Evolutionary conservation across 495 filamentous ascomycete genomes (phyloP).

Genomic region (Podospora pseudocomata): DNA sequence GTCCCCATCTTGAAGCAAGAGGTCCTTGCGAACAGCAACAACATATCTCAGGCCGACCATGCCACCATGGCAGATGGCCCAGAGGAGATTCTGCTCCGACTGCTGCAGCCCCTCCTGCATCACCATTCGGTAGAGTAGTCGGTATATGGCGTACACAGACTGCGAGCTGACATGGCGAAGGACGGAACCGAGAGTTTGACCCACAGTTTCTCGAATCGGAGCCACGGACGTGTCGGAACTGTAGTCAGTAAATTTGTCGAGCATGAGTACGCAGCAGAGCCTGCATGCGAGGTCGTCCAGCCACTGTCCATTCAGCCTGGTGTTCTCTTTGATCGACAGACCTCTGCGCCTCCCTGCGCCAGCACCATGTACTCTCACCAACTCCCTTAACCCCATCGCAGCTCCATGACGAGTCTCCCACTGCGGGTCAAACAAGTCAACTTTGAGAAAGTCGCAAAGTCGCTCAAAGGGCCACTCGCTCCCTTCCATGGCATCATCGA

Average conservation of each 20-base stretch:
- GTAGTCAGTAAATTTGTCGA: conserved; percentile 96
- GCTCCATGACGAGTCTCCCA: conserved; percentile 99
- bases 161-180: conserved; percentile 70
- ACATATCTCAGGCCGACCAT: conserved; percentile 96
- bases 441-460: conserved; percentile 85
- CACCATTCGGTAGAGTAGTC: conserved; percentile 77
- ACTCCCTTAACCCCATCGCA: conserved; percentile 89
- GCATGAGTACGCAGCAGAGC: conserved; percentile 90
- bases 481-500: conserved; percentile 70
- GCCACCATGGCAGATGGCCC: conserved; percentile 95
- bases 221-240: conserved; percentile 96
- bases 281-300: conserved; percentile 90
- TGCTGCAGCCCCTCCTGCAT: conserved; percentile 79
- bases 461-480: conserved; percentile 92
- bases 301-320: conserved; percentile 75
- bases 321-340: conserved; percentile 69
- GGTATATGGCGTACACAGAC: conserved; percentile 77
- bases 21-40: conserved; percentile 88
- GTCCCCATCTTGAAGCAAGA: conserved; percentile 72
- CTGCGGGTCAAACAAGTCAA: conserved; percentile 88
- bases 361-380: conserved; percentile 83
- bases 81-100: conserved; percentile 64
- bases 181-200: conserved; percentile 89
- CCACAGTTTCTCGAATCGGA: conserved; percentile 91
- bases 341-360: conserved; percentile 80